phyloP scores from a whole-genome alignment of 352 stramenopile genomes.

The Phytophthora rubi region DNA sequence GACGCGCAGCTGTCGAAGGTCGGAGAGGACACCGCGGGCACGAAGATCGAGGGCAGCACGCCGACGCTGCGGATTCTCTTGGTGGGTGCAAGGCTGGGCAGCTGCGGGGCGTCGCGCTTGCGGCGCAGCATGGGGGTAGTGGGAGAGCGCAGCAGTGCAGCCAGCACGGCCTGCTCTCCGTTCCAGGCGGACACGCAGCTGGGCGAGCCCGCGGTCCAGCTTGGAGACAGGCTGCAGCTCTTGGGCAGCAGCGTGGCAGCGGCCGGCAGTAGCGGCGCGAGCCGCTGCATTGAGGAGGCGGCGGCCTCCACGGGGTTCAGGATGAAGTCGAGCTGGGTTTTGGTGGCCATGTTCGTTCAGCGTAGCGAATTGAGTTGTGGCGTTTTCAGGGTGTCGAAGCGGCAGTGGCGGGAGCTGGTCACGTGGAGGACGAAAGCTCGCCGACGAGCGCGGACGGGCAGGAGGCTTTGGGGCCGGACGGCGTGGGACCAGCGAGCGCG shows the following conservation, averaged over 20 bases:
- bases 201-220: slow-evolving; percentile 29
- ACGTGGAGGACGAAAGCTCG: neutral
- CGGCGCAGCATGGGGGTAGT: slow-evolving; percentile 8
- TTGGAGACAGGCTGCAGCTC: neutral
- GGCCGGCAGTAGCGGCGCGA: slow-evolving; percentile 11
- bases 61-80: slow-evolving; percentile 20
- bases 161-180: slow-evolving; percentile 26
- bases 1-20: slow-evolving; percentile 22
- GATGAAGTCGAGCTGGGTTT: slow-evolving; percentile 37
- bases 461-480: neutral
- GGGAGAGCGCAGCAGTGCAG: slow-evolving; percentile 18
- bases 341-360: slow-evolving; percentile 38
- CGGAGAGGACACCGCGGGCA: slow-evolving; percentile 20
- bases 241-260: slow-evolving; percentile 11
- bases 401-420: neutral
- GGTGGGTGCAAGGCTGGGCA: slow-evolving; percentile 13
- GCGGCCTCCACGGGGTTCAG: slow-evolving; percentile 17
- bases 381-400: slow-evolving; percentile 2
- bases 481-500: slow-evolving; percentile 1
- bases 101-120: slow-evolving; percentile 21
- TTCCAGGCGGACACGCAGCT: slow-evolving; percentile 40
- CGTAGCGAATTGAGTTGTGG: slow-evolving; percentile 28
- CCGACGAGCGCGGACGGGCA: neutral
- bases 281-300: neutral
- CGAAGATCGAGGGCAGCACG: slow-evolving; percentile 34